Evolutionary conservation across 2,329 filamentous ascomycete genomes (phyloP).

Genomic region (Metarhizium brunneum): DNA sequence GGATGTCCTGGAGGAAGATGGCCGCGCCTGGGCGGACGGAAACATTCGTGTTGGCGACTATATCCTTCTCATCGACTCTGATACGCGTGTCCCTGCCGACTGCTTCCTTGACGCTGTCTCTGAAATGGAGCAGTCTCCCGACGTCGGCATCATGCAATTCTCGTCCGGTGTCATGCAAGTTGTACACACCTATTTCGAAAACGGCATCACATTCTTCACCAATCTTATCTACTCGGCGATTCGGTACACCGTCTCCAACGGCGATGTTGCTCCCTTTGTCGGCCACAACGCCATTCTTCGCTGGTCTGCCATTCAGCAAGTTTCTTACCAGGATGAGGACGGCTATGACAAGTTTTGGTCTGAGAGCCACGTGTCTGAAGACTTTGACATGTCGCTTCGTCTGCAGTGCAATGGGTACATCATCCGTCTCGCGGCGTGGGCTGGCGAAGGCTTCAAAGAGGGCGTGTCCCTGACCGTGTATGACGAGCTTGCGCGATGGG

Average conservation of each 20-base stretch:
- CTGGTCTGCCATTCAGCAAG: constrained; percentile 67
- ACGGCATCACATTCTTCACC: constrained; percentile 62
- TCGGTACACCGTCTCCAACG: constrained; percentile 66
- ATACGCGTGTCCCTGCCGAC: constrained; percentile 68
- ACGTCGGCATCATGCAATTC: constrained; percentile 73
- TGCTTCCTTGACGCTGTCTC: constrained; percentile 72
- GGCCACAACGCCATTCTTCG: constrained; percentile 72
- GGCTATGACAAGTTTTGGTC: constrained; percentile 76
- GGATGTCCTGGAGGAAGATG: constrained; percentile 57
- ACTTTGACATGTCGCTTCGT: constrained; percentile 74
- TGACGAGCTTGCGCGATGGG: constrained; percentile 76
- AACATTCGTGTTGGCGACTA: constrained; percentile 83
- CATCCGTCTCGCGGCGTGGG: constrained; percentile 64
- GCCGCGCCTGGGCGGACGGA: constrained; percentile 71
- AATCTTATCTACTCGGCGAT: constrained; percentile 71
- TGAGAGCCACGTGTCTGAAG: constrained; percentile 69
- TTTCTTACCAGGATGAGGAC: constrained; percentile 59
- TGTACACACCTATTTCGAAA: constrained; percentile 63
- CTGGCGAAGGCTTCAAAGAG: constrained; percentile 70
- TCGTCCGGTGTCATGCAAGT: constrained; percentile 74
- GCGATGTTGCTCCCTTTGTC: constrained; percentile 70
- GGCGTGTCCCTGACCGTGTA: constrained; percentile 79
- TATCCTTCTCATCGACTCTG: constrained; percentile 65
- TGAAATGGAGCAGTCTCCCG: constrained; percentile 71
- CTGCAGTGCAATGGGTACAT: constrained; percentile 65